Base-by-base conservation (phyloP, 192 early-diverging fungal species). In the Umbelopsis isabellina region DNA sequence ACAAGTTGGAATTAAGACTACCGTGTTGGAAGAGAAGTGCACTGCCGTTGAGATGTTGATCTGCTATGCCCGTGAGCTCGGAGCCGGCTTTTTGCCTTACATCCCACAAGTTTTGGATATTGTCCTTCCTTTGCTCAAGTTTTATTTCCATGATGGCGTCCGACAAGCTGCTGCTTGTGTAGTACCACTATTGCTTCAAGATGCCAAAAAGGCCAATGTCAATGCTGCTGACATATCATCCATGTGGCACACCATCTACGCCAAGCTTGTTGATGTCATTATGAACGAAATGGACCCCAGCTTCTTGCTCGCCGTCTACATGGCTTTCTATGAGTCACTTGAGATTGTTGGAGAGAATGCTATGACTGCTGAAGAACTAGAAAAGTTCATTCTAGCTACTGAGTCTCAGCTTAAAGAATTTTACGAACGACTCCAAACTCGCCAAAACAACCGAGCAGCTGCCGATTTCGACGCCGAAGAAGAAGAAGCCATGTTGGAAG, bases 111-210 rank as follows among this genome's bases (percentile, higher is more conserved):
- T 95, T 46, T 85, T 97, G 77, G 92, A 93, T 55, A 92, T 96
- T 67, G 87, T 93, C 44, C 78, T 98, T 23, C 94, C 95, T 58
- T 79, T 98, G 21, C 85, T 99, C 80, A 91, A 92, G 75, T 99
- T 99, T 84, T 95, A 94, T 80, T 98, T 97, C 90, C 94, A 99
- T 78, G 97, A 98, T 72, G 97, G 93, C 74, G 96, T 99, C 46
- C 86, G 96, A 37, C 83, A 92, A 58, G 94, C 97, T 11, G 95
- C 97, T 2, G 93, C 93, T 9, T 81, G 86, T 0, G 79, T 89
- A 0, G 91, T 99, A 70, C 94, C 97, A 9, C 83, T 85, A 22
- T 79, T 99, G 67, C 83, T 99, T 67, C 78, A 78, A 50, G 68
- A 87, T 33, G 82, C 89, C 41, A 83, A 85, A 64, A 81, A 85